Conservation (phyloP, 768 basidiomycete species). For the Grammothele lineata region DNA sequence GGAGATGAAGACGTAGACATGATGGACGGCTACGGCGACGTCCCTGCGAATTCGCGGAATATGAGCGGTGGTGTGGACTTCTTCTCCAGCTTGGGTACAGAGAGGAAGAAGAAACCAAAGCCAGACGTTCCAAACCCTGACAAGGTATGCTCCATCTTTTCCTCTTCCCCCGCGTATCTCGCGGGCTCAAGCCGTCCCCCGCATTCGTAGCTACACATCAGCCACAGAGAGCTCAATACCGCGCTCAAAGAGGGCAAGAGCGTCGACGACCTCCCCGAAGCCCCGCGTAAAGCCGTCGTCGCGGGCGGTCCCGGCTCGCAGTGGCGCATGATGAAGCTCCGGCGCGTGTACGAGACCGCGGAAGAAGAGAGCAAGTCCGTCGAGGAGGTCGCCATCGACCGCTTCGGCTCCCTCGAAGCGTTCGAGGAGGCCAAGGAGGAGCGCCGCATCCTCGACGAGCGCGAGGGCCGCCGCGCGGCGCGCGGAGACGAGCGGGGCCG, state of each 20-base stretch:
- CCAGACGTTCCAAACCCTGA: constrained; percentile 63
- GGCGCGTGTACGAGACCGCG: constrained; percentile 83
- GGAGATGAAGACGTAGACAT: constrained; percentile 50
- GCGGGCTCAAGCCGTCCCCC: background rate
- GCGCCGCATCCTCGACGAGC: constrained; percentile 77
- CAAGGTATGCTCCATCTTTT: constrained; percentile 46
- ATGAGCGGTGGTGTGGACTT: constrained; percentile 72
- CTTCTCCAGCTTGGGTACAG: constrained; percentile 84
- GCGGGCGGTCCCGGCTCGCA: constrained; percentile 91
- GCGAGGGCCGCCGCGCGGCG: constrained; percentile 51
- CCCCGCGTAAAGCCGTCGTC: constrained; percentile 44
- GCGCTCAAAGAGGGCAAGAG: constrained; percentile 44
- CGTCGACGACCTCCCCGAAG: constrained; percentile 36
- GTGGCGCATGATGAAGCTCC: constrained; percentile 98
- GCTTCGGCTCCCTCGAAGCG: constrained; percentile 80
- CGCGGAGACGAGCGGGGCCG: constrained; percentile 31
- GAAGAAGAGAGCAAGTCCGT: constrained; percentile 74
- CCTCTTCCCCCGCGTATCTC: background rate
- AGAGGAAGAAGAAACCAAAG: constrained; percentile 57
- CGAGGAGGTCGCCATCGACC: constrained; percentile 80
- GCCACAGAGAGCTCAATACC: constrained; percentile 59
- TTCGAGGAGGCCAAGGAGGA: constrained; percentile 92
- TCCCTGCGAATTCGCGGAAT: constrained; percentile 40
- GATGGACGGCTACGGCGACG: constrained; percentile 64
- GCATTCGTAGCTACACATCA: constrained; percentile 49